Percentiles rank a stretch among this genome's conserved stretches.
Conservation (phyloP, 148 eudicot genomes). For the Beta vulgaris region DNA sequence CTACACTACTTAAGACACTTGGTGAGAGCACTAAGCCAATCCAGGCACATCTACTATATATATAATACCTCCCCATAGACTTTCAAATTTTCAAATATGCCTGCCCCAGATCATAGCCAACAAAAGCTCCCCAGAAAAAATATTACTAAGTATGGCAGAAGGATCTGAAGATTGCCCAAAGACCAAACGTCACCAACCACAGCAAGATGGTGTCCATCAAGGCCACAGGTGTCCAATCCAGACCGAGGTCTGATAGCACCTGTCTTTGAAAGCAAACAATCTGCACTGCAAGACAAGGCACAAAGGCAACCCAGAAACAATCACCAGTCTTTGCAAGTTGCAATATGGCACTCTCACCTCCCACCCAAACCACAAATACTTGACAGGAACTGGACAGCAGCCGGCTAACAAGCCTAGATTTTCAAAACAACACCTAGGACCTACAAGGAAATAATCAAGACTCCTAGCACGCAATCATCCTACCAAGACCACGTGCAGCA, state of each 20-base stretch:
- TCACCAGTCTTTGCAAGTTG: conserved; percentile 14
- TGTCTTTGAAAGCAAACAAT: conserved; percentile 9
- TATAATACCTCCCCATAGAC: conserved; percentile 27
- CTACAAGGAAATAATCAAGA: conserved; percentile 33
- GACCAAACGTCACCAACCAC: conserved; percentile 13
- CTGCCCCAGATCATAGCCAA: background rate
- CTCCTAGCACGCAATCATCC: conserved; percentile 70
- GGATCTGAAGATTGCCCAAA: conserved; percentile 19
- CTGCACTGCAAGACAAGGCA: conserved; percentile 19
- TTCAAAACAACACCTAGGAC: conserved; percentile 25
- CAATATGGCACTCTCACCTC: conserved; percentile 32
- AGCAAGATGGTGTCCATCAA: background rate
- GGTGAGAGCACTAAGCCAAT: conserved; percentile 44
- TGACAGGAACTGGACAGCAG: conserved; percentile 71
- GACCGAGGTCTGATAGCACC: conserved; percentile 1
- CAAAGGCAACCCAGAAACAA: conserved; percentile 22
- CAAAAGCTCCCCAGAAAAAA: no score
- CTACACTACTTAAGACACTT: conserved; percentile 42
- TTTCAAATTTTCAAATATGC: conserved; percentile 10
- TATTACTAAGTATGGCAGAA: background rate
- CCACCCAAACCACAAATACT: conserved; percentile 67
- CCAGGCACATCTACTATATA: conserved; percentile 33
- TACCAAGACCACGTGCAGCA: conserved; percentile 99
- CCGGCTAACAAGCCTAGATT: conserved; percentile 65
- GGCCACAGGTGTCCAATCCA: conserved; percentile 1